Conservation (phyloP, 2,329 filamentous ascomycete species). For the Colletotrichum sp. region DNA sequence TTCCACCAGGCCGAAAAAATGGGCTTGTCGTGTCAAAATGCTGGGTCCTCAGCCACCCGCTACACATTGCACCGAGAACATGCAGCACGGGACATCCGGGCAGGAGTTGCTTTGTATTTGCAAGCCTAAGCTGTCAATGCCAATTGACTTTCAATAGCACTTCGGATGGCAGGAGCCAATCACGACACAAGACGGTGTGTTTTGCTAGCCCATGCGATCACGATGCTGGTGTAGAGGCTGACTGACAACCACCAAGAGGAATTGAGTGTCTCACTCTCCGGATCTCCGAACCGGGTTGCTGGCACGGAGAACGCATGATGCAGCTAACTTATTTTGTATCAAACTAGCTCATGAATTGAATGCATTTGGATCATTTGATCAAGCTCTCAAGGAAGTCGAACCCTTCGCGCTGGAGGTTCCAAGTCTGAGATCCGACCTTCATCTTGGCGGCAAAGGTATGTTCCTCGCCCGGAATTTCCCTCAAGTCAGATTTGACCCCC, state of each 20-base stretch:
- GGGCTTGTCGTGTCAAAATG: not conserved
- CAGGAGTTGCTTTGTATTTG: not conserved
- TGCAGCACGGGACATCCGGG: not conserved
- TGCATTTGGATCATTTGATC: not conserved
- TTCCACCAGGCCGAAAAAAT: not conserved
- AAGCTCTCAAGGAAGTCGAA: constrained; percentile 45
- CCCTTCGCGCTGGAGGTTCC: constrained; percentile 39
- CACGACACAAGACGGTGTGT: not conserved
- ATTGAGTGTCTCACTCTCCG: not conserved
- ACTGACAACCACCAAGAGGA: not conserved
- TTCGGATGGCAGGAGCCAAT: not conserved
- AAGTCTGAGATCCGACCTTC: constrained; percentile 39
- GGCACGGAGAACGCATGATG: not conserved
- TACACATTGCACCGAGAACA: not conserved
- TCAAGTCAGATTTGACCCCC: constrained; percentile 38
- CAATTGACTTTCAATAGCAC: not conserved
- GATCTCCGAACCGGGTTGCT: not conserved
- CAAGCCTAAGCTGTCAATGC: not conserved
- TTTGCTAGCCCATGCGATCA: not conserved
- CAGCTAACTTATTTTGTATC: not conserved
- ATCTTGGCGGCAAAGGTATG: constrained; percentile 48
- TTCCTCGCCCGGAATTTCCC: constrained; percentile 43
- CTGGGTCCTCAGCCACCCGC: not conserved
- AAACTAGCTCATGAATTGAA: not conserved
- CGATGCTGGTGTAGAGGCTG: not conserved